These are phyloP conservation scores for Macrocystidia cucumis DNA, from an alignment of 1,284 basidiomycete genomes.

Conservation along the genomic window DNA sequence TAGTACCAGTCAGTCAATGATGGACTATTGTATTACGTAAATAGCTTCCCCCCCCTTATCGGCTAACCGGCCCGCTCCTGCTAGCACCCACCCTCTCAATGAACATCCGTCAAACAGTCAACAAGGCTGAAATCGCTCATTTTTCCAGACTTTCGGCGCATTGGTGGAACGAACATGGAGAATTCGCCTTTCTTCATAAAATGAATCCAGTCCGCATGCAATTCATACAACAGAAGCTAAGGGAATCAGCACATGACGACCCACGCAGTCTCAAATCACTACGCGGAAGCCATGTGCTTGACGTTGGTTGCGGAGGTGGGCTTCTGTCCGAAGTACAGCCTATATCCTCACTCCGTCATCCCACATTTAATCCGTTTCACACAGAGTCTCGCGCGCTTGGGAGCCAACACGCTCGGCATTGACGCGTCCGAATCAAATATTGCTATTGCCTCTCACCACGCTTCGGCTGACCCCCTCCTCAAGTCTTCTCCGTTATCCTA, in stretches of 20 bases:
- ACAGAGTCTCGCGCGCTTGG: conserved; percentile 83
- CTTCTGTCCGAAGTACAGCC: conserved; percentile 78
- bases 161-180: conserved; percentile 97
- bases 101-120: conserved; percentile 37
- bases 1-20: no score
- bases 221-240: conserved; percentile 79
- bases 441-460: conserved; percentile 79
- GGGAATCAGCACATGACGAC: conserved; percentile 51
- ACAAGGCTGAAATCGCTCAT: conserved; percentile 81
- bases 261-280: conserved; percentile 30
- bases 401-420: conserved; percentile 81
- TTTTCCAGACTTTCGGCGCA: conserved; percentile 87
- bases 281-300: conserved; percentile 58
- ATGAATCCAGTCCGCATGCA: conserved; percentile 93
- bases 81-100: not conserved
- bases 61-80: no score
- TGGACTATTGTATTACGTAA: no score
- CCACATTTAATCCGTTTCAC: conserved; percentile 2
- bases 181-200: conserved; percentile 85
- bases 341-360: not conserved
- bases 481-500: conserved; percentile 41
- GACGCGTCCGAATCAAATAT: conserved; percentile 91
- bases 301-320: conserved; percentile 94
- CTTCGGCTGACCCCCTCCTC: conserved; percentile 67
- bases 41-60: no score